phyloP scores from a whole-genome alignment of 2,329 filamentous ascomycete genomes.

The Dactylellina leptospora region DNA sequence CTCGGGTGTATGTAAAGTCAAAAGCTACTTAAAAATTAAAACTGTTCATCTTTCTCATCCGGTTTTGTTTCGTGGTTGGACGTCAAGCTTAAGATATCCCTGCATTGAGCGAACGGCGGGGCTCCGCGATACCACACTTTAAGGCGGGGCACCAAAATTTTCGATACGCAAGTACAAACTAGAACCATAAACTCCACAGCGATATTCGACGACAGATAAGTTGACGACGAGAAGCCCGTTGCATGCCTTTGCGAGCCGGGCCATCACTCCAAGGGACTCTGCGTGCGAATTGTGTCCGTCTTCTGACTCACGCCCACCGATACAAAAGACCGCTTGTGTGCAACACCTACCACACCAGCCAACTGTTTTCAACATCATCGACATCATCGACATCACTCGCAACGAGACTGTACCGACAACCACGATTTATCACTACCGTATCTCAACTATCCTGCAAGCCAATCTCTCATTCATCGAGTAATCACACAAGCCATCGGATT shows the following conservation, averaged over 20 bases:
- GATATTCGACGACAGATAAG: neutral
- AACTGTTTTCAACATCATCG: conserved; percentile 5
- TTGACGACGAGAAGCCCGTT: neutral
- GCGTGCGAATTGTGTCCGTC: neutral
- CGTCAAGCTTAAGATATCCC: neutral
- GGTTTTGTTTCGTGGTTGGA: neutral
- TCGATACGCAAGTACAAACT: neutral
- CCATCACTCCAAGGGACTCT: conserved; percentile 12
- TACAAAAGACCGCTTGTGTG: conserved; percentile 9
- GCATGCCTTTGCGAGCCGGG: conserved; percentile 22
- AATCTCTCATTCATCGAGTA: too few species aligned
- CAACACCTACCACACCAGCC: conserved; percentile 15
- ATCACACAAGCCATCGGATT: neutral
- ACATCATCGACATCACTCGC: conserved; percentile 15
- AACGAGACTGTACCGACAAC: too few species aligned
- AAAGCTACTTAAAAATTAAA: neutral
- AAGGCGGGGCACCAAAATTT: conserved; percentile 38
- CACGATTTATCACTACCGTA: too few species aligned
- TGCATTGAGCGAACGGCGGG: conserved; percentile 17
- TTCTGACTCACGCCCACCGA: conserved; percentile 38
- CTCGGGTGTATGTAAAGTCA: too few species aligned
- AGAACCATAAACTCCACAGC: neutral
- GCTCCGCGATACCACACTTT: neutral
- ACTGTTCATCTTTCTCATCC: neutral
- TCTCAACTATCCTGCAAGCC: too few species aligned